Conservation (phyloP, 192 early-diverging fungal genomes). For the Podila epicladia region DNA sequence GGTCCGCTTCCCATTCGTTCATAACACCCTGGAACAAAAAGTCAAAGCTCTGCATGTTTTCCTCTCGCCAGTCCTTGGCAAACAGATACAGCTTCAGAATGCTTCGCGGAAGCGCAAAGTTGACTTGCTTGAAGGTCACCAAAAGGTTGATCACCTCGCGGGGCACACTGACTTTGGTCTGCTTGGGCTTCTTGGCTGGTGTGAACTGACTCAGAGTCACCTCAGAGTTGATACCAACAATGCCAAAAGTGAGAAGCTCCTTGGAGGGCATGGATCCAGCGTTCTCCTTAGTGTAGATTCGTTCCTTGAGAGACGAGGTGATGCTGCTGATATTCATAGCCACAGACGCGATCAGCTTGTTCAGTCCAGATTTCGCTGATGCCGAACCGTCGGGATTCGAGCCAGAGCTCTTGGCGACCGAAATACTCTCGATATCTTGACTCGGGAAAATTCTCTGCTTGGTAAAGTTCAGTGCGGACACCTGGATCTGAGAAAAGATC, state of each 20-base stretch:
- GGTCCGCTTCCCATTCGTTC: slow-evolving; percentile 73
- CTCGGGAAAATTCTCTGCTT: slow-evolving; percentile 29
- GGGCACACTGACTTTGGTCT: slow-evolving; percentile 34
- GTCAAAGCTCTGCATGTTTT: slow-evolving; percentile 69
- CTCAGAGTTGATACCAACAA: slow-evolving; percentile 54
- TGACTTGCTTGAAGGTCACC: slow-evolving; percentile 56
- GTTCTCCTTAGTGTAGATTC: slow-evolving; percentile 43
- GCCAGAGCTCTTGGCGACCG: slow-evolving; percentile 40
- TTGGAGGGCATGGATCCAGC: slow-evolving; percentile 13
- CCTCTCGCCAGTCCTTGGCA: slow-evolving; percentile 80
- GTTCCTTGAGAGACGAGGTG: slow-evolving; percentile 42
- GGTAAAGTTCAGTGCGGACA: slow-evolving; percentile 58
- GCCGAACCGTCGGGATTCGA: slow-evolving; percentile 44
- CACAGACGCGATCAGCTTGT: slow-evolving; percentile 52
- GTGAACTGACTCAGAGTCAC: slow-evolving; percentile 54
- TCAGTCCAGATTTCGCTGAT: slow-evolving; percentile 17
- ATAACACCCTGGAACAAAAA: slow-evolving; percentile 76
- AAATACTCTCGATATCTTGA: slow-evolving; percentile 45
- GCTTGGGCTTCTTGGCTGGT: slow-evolving; percentile 30
- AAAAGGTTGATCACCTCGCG: slow-evolving; percentile 59
- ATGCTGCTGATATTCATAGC: slow-evolving; percentile 54
- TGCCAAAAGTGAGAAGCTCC: slow-evolving; percentile 54
- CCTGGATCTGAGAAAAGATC: slow-evolving; percentile 53
- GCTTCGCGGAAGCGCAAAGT: slow-evolving; percentile 65
- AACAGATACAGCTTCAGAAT: slow-evolving; percentile 79